Evolutionary conservation across 345 rosid species (phyloP), one percentile per base, ranked within the genome.

Genomic region (Alliaria petiolata): DNA sequence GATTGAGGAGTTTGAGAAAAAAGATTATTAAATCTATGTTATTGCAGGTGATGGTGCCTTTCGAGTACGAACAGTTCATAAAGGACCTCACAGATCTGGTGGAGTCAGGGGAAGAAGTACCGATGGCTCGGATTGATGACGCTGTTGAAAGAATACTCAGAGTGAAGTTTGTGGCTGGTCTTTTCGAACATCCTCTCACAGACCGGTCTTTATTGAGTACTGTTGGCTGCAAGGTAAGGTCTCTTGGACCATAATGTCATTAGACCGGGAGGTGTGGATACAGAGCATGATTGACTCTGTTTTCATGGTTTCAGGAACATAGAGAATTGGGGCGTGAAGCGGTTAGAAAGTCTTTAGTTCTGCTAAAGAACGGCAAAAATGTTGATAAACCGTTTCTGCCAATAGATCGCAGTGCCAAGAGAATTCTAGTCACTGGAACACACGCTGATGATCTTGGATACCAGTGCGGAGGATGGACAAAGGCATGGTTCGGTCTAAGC

Each of bases 381-480:
- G 62, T 80, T 22, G 62, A 58, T 40, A 87, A 85, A 46, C 72
- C 83, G 14, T 81, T 86, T 69, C 87, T 89, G 57, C 93, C 96
- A 34, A 55, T 91, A 35, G 83, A 87, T 53, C 79, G 78, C 74
- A 84, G 68, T 50, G 91, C 83, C 12, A 78, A 68, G 76, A 91
- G 70, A 57, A 79, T 91, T 75, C 87, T 91, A 52, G 85, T 89
- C 15, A 67, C 82, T 28, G 93, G 97, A 73, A 76, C 84, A 6
- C 97, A 91, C 64, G 90, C 93, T 6, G 86, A 89, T 19, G 60
- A 92, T 83, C 88, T 92, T 36, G 92, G 98, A 46, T 87, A 72
- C 71, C 96, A 89, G 67, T 89, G 93, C 6, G 98, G 98, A 45
- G 98, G 96, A 36, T 89, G 96, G 98, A 86, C 96, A 13, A 78